phyloP scores from a whole-genome alignment of 352 stramenopile species.

The Phytopythium aichiense region DNA sequence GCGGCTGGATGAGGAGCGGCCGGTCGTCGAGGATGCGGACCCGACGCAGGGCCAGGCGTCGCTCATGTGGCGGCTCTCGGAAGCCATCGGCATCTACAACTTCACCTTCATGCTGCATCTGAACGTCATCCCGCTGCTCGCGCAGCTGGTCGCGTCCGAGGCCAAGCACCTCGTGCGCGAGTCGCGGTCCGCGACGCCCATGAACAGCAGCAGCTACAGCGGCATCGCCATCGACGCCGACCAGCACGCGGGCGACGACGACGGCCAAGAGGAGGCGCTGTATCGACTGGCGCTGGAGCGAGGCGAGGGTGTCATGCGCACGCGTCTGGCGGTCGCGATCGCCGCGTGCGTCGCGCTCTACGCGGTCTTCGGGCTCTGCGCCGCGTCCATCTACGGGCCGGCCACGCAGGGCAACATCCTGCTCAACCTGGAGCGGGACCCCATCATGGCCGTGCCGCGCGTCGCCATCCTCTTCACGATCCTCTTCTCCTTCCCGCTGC shows the following conservation, averaged over 20 bases:
- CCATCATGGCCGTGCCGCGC: constrained; percentile 65
- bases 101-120: constrained; percentile 83
- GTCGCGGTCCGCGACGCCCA: not conserved
- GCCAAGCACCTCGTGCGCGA: constrained; percentile 9
- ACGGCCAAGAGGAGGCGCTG: constrained; percentile 4
- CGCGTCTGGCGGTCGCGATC: constrained; percentile 39
- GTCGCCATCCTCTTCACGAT: constrained; percentile 69
- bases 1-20: not conserved
- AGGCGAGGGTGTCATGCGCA: constrained; percentile 33
- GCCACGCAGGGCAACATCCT: constrained; percentile 71
- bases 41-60: not conserved
- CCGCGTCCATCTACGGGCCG: constrained; percentile 52
- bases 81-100: constrained; percentile 78
- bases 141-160: constrained; percentile 41
- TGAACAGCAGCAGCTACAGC: constrained; percentile 6
- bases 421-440: constrained; percentile 68
- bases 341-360: constrained; percentile 52
- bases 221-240: not conserved
- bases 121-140: constrained; percentile 71
- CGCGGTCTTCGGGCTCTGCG: constrained; percentile 55
- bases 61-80: constrained; percentile 46
- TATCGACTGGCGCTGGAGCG: constrained; percentile 18
- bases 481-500: constrained; percentile 66
- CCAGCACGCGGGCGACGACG: not conserved
- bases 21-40: not conserved